These are phyloP conservation scores for Paraphoma sp. DNA, from an alignment of 2,329 filamentous ascomycete species.

Conservation along the genomic window DNA sequence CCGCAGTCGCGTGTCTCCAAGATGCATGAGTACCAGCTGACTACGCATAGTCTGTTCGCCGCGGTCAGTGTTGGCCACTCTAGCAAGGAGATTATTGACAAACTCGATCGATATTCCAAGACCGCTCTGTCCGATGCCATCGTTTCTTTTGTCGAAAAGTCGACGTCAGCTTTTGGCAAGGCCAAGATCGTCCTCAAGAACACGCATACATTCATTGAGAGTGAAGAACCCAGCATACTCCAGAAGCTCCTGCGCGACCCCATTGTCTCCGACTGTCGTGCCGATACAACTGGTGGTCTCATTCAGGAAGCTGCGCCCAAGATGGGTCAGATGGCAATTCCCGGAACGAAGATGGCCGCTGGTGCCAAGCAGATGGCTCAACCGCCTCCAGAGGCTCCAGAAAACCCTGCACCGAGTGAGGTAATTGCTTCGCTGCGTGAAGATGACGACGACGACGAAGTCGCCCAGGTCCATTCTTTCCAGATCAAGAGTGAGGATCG, in stretches of 20 bases:
- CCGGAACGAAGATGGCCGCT: conserved; percentile 91
- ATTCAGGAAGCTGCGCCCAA: conserved; percentile 84
- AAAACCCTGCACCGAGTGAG: conserved; percentile 54
- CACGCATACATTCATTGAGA: conserved; percentile 94
- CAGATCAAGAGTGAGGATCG: conserved; percentile 85
- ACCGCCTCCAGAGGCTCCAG: conserved; percentile 36
- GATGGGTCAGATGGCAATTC: conserved; percentile 87
- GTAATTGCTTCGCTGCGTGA: conserved; percentile 71
- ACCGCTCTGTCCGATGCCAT: conserved; percentile 84
- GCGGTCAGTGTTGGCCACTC: conserved; percentile 94
- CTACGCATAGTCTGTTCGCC: conserved; percentile 90
- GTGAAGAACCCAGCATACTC: conserved; percentile 83
- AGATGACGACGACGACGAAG: conserved; percentile 84
- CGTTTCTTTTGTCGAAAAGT: conserved; percentile 78
- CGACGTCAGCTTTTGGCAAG: conserved; percentile 91
- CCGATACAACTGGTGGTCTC: conserved; percentile 75
- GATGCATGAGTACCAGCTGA: conserved; percentile 92
- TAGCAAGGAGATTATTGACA: conserved; percentile 86
- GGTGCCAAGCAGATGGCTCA: conserved; percentile 74
- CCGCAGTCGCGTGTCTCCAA: conserved; percentile 88
- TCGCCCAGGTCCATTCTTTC: conserved; percentile 90
- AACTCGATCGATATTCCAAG: conserved; percentile 87
- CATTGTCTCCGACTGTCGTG: conserved; percentile 78
- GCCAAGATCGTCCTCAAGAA: conserved; percentile 94
- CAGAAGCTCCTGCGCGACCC: conserved; percentile 86